Evolutionary conservation across 805 yeast genomes (phyloP), one percentile per base, ranked within the genome.

Genomic region (Starmerella stigmatis): DNA sequence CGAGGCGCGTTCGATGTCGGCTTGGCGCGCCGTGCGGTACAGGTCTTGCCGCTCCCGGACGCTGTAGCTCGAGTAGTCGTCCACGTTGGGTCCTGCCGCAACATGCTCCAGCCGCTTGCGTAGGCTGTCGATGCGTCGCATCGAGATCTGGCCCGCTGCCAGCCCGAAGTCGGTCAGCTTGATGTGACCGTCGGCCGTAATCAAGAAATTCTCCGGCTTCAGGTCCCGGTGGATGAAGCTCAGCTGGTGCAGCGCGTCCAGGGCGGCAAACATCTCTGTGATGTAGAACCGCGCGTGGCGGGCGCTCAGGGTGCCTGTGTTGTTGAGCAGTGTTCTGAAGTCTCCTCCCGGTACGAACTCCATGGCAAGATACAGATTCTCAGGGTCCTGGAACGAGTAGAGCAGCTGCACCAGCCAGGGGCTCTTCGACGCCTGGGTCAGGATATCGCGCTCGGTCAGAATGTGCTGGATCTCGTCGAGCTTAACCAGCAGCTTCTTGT

Each of bases 321-420:
- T 89, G 63, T 86, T 88, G 53, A 92, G 74, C 49, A 92, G 67
- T 0, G 98, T 92, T 60, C 99, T 79, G 69, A 85, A 92, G 62
- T 92, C 99, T 44, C 99, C 99, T 48, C 99, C 99, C 8, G 99
- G 96, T n/a, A 92, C 98, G 64, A 84, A 92, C 63, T 92, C 98
- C 99, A 92, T 92, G 2, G 98, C 98, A 59, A 92, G 70, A 57
- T 85, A 92, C 25, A 92, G 83, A 59, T 82, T 83, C 50, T 83
- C 88, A 0, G 79, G 64, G 64, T 92, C 97, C 64, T 92, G 99
- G 67, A 92, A 92, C 2, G 97, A 96, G 62, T 92, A 92, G 47
- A 86, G 71, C 41, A 92, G 70, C 64, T 86, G 86, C 32, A 92
- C 98, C 30, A 92, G 70, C 99, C 99, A 92, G 49, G 86, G 95